A percentile compares a stretch with the other conserved stretches of the same genome.
These are phyloP conservation scores for Diddensiella caesifluorescens DNA, from an alignment of 805 yeast species.

Conservation along the genomic window DNA sequence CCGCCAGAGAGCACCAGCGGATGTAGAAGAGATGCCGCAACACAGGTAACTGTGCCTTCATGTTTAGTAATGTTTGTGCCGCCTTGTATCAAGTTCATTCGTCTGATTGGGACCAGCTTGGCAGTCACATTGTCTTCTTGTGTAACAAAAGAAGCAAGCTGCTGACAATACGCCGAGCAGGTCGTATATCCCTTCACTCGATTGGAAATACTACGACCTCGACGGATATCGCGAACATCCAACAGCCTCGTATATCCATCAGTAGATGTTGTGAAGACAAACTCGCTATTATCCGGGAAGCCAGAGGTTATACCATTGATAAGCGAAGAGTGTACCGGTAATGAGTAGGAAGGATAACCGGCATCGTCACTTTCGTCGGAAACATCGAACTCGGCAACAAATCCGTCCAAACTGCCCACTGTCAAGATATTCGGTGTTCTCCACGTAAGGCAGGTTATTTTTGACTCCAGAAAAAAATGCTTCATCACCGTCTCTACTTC, in stretches of 20 bases:
- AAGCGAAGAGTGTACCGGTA: conserved; percentile 37
- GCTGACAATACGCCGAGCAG: conserved; percentile 25
- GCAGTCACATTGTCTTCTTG: conserved; percentile 40
- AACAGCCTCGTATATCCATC: conserved; percentile 41
- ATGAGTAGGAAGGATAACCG: conserved; percentile 35
- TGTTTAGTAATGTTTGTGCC: conserved; percentile 36
- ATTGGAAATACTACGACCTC: conserved; percentile 14
- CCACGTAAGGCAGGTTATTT: conserved; percentile 47
- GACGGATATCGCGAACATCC: conserved; percentile 31
- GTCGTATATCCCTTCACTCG: conserved; percentile 32
- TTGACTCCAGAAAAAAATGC: conserved; percentile 20
- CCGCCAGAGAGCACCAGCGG: conserved; percentile 46
- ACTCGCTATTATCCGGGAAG: conserved; percentile 33
- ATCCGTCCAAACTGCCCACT: conserved; percentile 57
- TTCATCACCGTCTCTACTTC: conserved; percentile 11
- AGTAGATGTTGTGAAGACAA: conserved; percentile 35
- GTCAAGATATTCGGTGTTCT: conserved; percentile 40
- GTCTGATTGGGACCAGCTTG: conserved; percentile 36
- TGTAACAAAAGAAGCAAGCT: conserved; percentile 33
- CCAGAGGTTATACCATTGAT: conserved; percentile 35
- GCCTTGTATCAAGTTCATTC: conserved; percentile 26
- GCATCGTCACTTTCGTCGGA: conserved; percentile 15
- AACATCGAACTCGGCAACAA: conserved; percentile 51
- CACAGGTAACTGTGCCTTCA: conserved; percentile 37
- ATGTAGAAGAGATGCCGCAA: conserved; percentile 41